Evolutionary conservation across 2,329 filamentous ascomycete genomes (phyloP).

Genomic region (Trichophyton equinum): DNA sequence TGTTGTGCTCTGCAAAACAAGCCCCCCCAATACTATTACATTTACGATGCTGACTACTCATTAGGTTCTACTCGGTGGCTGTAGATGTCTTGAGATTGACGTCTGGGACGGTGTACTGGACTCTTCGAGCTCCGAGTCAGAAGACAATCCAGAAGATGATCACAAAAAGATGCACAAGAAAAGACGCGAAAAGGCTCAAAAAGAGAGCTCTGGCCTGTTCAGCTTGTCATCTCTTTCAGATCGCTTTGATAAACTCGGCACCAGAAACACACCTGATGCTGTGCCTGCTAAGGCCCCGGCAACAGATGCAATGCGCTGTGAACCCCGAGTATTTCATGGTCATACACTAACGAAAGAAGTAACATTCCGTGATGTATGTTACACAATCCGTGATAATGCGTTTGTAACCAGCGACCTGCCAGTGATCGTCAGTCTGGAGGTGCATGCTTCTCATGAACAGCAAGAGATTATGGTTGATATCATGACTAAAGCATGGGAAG

Average conservation of each 20-base stretch:
- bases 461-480: slow-evolving; percentile 89
- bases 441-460: slow-evolving; percentile 70
- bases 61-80: slow-evolving; percentile 60
- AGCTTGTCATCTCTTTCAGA: slow-evolving; percentile 12
- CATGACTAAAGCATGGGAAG: slow-evolving; percentile 79
- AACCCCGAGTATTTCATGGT: slow-evolving; percentile 75
- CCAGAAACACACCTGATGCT: slow-evolving; percentile 12
- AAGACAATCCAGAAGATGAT: slow-evolving; percentile 13
- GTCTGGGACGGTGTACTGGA: slow-evolving; percentile 67
- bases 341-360: slow-evolving; percentile 79
- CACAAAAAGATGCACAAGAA: slow-evolving; percentile 17
- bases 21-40: not conserved
- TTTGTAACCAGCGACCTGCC: slow-evolving; percentile 67
- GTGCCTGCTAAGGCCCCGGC: slow-evolving; percentile 17
- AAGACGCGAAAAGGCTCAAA: slow-evolving; percentile 14
- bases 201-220: slow-evolving; percentile 15
- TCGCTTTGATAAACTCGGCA: slow-evolving; percentile 10
- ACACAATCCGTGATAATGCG: slow-evolving; percentile 62
- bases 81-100: slow-evolving; percentile 87
- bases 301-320: slow-evolving; percentile 23
- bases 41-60: not conserved
- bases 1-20: not conserved
- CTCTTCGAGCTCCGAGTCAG: slow-evolving; percentile 24
- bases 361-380: slow-evolving; percentile 75
- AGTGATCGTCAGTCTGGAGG: slow-evolving; percentile 82